A percentile compares a stretch with the other conserved stretches of the same genome.
phyloP scores from a whole-genome alignment of 306 rosid genomes.

The Ceratonia siliqua region DNA sequence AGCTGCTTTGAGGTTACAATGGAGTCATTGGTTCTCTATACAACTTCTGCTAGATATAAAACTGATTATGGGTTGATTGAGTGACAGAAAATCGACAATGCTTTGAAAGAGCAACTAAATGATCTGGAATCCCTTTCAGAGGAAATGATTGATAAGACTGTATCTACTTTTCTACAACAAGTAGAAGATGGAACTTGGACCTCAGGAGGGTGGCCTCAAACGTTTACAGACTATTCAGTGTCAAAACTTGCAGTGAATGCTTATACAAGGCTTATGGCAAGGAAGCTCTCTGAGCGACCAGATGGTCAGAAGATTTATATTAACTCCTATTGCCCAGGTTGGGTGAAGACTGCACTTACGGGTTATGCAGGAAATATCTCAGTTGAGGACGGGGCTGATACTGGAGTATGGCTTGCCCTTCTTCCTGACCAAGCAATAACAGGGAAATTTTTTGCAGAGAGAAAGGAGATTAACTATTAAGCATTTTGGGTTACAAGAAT shows the following conservation, averaged over 20 bases:
- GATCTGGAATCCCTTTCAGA: constrained; percentile 60
- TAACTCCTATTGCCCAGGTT: constrained; percentile 90
- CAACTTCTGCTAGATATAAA: constrained; percentile 14
- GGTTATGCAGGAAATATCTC: constrained; percentile 78
- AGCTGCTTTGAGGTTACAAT: constrained; percentile 2
- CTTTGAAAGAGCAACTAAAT: constrained; percentile 58
- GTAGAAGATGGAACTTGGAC: constrained; percentile 82
- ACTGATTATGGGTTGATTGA: constrained; percentile 17
- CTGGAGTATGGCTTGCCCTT: constrained; percentile 91
- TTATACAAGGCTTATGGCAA: constrained; percentile 73
- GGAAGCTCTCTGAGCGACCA: constrained; percentile 53
- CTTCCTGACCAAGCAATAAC: constrained; percentile 82
- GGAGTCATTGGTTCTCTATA: not conserved
- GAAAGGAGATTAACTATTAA: constrained; percentile 76
- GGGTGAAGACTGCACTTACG: constrained; percentile 92
- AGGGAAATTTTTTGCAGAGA: constrained; percentile 86
- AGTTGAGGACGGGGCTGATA: constrained; percentile 90
- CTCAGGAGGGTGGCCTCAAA: constrained; percentile 78
- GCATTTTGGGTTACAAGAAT: not conserved
- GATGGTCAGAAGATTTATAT: constrained; percentile 77
- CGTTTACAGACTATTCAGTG: constrained; percentile 67
- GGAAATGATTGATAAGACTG: constrained; percentile 57
- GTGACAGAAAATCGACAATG: constrained; percentile 74
- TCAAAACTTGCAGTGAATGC: constrained; percentile 85
- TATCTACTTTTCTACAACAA: constrained; percentile 66